These are phyloP conservation scores for Chrysoporthe deuterocubensis DNA, from an alignment of 2,329 filamentous ascomycete species.

Conservation along the genomic window DNA sequence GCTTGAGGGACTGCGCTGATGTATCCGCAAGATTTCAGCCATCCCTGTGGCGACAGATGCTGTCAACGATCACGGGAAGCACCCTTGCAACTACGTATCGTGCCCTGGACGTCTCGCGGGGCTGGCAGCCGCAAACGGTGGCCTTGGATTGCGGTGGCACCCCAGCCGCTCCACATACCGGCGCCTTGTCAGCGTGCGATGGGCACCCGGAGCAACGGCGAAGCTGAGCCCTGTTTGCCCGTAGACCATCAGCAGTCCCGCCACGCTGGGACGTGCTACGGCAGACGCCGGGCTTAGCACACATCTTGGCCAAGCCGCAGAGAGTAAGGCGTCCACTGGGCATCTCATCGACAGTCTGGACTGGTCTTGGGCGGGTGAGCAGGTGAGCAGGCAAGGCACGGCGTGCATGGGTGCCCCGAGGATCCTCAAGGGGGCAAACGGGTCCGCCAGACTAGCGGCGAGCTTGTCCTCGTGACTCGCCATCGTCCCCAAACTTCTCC, in stretches of 20 bases:
- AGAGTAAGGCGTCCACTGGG: neutral
- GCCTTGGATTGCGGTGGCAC: neutral
- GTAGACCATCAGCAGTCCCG: neutral
- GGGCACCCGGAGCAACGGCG: neutral
- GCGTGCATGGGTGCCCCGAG: too few species aligned
- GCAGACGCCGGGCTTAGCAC: neutral
- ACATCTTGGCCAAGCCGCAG: neutral
- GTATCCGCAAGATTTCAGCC: too few species aligned
- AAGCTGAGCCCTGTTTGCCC: neutral
- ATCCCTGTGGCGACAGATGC: neutral
- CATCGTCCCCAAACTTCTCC: slow-evolving; percentile 15
- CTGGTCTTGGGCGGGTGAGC: neutral
- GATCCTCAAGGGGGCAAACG: too few species aligned
- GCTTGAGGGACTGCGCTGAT: too few species aligned
- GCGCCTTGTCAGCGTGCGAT: neutral
- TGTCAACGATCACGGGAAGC: neutral
- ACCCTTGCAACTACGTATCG: neutral
- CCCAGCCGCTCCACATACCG: neutral
- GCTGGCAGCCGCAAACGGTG: slow-evolving; percentile 4
- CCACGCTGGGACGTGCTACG: neutral
- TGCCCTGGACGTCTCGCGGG: neutral
- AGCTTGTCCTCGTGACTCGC: slow-evolving; percentile 15
- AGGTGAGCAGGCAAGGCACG: too few species aligned
- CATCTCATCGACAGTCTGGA: neutral
- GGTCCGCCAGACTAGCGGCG: neutral